phyloP scores from a whole-genome alignment of 257 asterid genomes.

The Solanum habrochaites region DNA sequence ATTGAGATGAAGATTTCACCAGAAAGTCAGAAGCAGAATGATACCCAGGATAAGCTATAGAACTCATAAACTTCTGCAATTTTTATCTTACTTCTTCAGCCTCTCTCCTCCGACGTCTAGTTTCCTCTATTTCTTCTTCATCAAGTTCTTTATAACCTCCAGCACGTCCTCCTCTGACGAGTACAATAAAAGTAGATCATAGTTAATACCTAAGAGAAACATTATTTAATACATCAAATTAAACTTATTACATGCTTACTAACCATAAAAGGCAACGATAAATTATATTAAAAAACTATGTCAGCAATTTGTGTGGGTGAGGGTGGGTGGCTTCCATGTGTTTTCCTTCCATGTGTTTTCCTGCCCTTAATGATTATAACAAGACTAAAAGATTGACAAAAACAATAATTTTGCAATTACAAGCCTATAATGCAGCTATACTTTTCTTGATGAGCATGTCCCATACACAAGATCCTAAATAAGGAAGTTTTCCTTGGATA shows the following conservation, averaged over 20 bases:
- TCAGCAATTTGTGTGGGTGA: background rate
- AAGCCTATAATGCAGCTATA: background rate
- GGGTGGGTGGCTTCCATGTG: background rate
- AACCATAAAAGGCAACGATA: background rate
- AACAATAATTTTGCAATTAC: background rate
- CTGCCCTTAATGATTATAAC: background rate
- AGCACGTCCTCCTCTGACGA: slow-evolving; percentile 93
- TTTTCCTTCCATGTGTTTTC: background rate
- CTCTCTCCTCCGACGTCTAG: slow-evolving; percentile 78
- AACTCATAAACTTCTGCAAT: background rate
- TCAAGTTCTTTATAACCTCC: slow-evolving; percentile 99
- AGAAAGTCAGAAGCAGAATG: background rate
- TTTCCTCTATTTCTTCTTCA: slow-evolving; percentile 95
- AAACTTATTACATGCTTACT: background rate
- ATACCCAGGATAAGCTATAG: background rate
- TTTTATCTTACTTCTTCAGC: slow-evolving; percentile 66
- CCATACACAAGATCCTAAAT: background rate
- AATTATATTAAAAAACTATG: background rate
- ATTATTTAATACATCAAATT: background rate
- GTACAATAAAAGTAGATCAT: slow-evolving; percentile 1
- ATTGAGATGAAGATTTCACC: background rate
- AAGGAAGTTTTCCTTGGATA: background rate
- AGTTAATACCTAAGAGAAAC: slow-evolving; percentile 1
- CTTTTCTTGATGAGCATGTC: background rate
- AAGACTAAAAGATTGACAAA: background rate